Base-by-base conservation (phyloP, 805 yeast species). In the fission yeast (Schizosaccharomyces pombe) region DNA sequence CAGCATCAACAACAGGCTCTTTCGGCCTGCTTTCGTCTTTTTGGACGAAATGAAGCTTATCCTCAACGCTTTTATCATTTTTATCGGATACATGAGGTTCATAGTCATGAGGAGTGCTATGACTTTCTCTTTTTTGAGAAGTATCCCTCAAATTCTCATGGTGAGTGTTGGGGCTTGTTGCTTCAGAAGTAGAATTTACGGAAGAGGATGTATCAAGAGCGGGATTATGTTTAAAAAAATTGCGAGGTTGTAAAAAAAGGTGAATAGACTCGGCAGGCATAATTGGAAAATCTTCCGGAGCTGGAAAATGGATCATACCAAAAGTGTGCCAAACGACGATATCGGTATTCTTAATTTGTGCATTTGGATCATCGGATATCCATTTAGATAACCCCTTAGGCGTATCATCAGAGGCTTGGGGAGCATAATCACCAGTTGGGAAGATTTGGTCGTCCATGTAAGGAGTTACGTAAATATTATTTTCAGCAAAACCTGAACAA, bases 261-360 rank as follows among this genome's bases (percentile, higher is more conserved):
- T 80, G 76, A 62, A 82, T 79, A 62, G 85, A 82, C 69, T 82
- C 93, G 53, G 85, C 81, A 52, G 91, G 91, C 91, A 82, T 82
- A 59, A 82, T 75, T 56, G 91, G 91, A 79, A 82, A 82, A 67
- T 82, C 93, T 70, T 82, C 91, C 57, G 91, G 89, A 12, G 87
- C 80, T 57, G 93, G 93, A 76, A 82, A 79, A 65, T 82, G 93
- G 33, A 87, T 78, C 60, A 82, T 76, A 62, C 91, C 91, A 62
- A 83, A 82, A 30, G 89, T 82, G 67, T 82, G 87, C 78, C 78
- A 83, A 62, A 79, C 69, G 54, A 82, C 74, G 57, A 82, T 74
- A 64, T 83, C 91, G 43, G 84, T 78, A 69, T 81, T 74, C 54
- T 64, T 60, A 47, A 63, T 57, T 3, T 37, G n/a, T 37, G 11